Conservation (phyloP, 352 stramenopile genomes). For the Pilasporangium apinafurcum region DNA sequence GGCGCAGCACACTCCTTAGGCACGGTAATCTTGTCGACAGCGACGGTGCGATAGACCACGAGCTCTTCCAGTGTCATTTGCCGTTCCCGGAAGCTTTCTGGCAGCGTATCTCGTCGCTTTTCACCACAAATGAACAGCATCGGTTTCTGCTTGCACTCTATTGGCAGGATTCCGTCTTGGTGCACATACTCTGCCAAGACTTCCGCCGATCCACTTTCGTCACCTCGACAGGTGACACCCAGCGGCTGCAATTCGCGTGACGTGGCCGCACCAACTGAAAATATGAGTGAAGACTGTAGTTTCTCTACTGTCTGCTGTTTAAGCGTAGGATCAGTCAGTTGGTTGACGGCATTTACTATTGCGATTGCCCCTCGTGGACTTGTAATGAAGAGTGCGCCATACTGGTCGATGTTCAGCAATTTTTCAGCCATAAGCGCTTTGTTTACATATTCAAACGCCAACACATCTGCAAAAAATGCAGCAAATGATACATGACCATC, state of each 20-base stretch:
- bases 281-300: slow-evolving; percentile 28
- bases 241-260: slow-evolving; percentile 50
- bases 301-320: slow-evolving; percentile 12
- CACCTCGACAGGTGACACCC: slow-evolving; percentile 46
- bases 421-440: slow-evolving; percentile 21
- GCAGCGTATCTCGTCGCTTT: slow-evolving; percentile 55
- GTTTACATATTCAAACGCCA: slow-evolving; percentile 69
- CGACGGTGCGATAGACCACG: slow-evolving; percentile 53
- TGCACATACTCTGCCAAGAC: slow-evolving; percentile 39
- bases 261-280: slow-evolving; percentile 64
- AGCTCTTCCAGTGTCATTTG: slow-evolving; percentile 49
- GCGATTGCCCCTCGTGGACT: slow-evolving; percentile 67
- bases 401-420: slow-evolving; percentile 36
- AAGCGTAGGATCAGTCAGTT: slow-evolving; percentile 9
- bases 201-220: slow-evolving; percentile 66
- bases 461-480: slow-evolving; percentile 51
- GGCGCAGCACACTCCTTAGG: slow-evolving; percentile 25
- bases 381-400: slow-evolving; percentile 61
- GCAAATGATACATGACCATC: neutral
- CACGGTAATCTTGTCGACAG: slow-evolving; percentile 36
- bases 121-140: slow-evolving; percentile 74
- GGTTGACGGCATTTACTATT: slow-evolving; percentile 24
- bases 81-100: slow-evolving; percentile 49
- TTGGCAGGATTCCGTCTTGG: slow-evolving; percentile 27
- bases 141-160: slow-evolving; percentile 26